These are phyloP conservation scores for Pichia heedii DNA, from an alignment of 805 yeast genomes.

Conservation along the genomic window DNA sequence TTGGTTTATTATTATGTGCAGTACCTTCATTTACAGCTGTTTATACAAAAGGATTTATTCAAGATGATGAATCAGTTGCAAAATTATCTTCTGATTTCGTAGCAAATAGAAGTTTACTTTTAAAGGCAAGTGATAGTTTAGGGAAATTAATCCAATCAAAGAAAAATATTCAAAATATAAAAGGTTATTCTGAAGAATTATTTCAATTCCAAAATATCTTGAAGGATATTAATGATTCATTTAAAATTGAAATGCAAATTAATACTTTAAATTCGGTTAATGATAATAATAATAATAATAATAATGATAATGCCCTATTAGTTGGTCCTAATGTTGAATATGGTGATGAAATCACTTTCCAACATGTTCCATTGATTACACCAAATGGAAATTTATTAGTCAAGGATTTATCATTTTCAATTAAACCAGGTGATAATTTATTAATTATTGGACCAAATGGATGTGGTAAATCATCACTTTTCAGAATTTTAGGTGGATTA, in stretches of 20 bases:
- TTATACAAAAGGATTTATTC: constrained; percentile 31
- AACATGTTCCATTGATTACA: constrained; percentile 70
- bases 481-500: constrained; percentile 83
- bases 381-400: constrained; percentile 75
- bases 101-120: constrained; percentile 73
- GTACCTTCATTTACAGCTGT: constrained; percentile 63
- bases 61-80: constrained; percentile 29
- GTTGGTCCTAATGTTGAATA: constrained; percentile 29
- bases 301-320: constrained; percentile 16
- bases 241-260: constrained; percentile 17
- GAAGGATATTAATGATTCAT: constrained; percentile 33
- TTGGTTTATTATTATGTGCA: constrained; percentile 80
- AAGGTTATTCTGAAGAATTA: constrained; percentile 74
- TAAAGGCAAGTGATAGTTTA: constrained; percentile 80
- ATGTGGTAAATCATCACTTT: constrained; percentile 88
- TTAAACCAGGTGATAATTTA: constrained; percentile 75
- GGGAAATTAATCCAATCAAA: constrained; percentile 82
- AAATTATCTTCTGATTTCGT: constrained; percentile 71
- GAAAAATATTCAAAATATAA: constrained; percentile 71
- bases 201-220: constrained; percentile 60
- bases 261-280: no score
- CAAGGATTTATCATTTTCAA: constrained; percentile 55
- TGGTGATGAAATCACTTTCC: constrained; percentile 61
- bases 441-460: constrained; percentile 95
- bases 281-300: not conserved